These are phyloP conservation scores for Cladosporium sp. DNA, from an alignment of 2,329 filamentous ascomycete genomes.

Conservation along the genomic window DNA sequence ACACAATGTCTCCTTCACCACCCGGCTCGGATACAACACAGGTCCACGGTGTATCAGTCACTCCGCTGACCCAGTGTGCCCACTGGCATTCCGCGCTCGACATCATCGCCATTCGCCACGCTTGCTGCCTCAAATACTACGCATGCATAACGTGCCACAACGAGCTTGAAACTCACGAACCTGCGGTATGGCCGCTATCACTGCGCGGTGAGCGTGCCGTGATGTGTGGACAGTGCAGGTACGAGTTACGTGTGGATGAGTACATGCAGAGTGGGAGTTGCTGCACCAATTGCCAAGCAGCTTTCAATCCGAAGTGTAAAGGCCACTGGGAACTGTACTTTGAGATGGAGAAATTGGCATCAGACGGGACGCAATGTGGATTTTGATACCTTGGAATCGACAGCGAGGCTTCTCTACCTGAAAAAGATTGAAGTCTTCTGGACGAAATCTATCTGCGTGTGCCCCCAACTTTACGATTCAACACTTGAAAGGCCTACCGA, in stretches of 20 bases:
- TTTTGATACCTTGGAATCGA: too few species aligned
- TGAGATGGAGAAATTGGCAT: neutral
- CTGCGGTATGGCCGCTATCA: neutral
- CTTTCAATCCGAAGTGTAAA: neutral
- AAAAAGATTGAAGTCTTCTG: too few species aligned
- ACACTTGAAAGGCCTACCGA: neutral
- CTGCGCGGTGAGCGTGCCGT: neutral
- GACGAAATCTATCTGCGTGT: neutral
- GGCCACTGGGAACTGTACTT: conserved; percentile 3
- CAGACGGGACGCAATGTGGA: too few species aligned
- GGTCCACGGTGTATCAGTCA: neutral
- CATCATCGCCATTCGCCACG: conserved; percentile 4
- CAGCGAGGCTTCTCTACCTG: too few species aligned
- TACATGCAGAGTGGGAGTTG: neutral
- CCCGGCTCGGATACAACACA: neutral
- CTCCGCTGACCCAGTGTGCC: neutral
- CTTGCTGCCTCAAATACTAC: conserved; percentile 4
- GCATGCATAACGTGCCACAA: conserved; percentile 8
- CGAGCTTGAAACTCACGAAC: neutral
- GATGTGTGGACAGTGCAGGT: neutral
- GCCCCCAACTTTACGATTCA: neutral
- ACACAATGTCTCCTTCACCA: too few species aligned
- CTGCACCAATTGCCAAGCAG: neutral
- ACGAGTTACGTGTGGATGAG: neutral
- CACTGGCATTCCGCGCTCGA: conserved; percentile 6